Evolutionary conservation across 129 eudicot genomes (phyloP).

Genomic region (Flaveria robusta): DNA sequence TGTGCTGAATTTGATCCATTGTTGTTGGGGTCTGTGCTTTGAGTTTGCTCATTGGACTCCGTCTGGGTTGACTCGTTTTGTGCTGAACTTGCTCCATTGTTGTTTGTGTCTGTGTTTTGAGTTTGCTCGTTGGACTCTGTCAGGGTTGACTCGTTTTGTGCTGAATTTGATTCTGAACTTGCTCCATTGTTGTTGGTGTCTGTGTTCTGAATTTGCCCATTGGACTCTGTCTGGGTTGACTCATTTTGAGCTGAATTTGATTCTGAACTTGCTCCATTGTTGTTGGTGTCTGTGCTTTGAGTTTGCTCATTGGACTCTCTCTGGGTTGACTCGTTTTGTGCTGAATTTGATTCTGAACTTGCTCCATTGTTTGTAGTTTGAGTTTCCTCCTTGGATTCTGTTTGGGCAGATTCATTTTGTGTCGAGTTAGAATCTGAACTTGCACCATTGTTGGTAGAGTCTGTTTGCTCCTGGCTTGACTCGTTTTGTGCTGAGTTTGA

Average conservation of each 20-base stretch:
- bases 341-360: slow-evolving; percentile 34
- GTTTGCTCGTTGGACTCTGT: slow-evolving; percentile 32
- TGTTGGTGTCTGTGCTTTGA: slow-evolving; percentile 19
- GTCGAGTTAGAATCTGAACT: slow-evolving; percentile 26
- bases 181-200: slow-evolving; percentile 19
- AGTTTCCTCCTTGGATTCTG: slow-evolving; percentile 35
- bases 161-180: slow-evolving; percentile 32
- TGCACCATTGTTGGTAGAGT: slow-evolving; percentile 31
- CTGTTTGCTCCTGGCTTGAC: slow-evolving; percentile 32
- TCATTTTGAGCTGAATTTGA: slow-evolving; percentile 31
- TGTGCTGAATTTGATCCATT: slow-evolving; percentile 29
- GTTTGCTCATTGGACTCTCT: slow-evolving; percentile 34
- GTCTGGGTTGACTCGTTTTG: slow-evolving; percentile 40
- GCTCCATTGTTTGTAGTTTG: slow-evolving; percentile 18
- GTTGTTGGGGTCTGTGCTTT: slow-evolving; percentile 26
- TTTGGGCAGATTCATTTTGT: slow-evolving; percentile 38
- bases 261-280: slow-evolving; percentile 7
- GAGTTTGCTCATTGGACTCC: slow-evolving; percentile 34
- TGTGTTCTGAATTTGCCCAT: slow-evolving; percentile 31
- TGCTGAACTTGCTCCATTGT: slow-evolving; percentile 17
- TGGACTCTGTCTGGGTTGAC: slow-evolving; percentile 37
- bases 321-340: slow-evolving; percentile 33
- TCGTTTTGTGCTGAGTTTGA: slow-evolving; percentile 38
- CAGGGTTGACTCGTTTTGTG: slow-evolving; percentile 33
- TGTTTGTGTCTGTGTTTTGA: slow-evolving; percentile 26